Evolutionary conservation across 116 monocot species (phyloP), one percentile per base, ranked within the genome.

Genomic region (Phalaenopsis hybrid): DNA sequence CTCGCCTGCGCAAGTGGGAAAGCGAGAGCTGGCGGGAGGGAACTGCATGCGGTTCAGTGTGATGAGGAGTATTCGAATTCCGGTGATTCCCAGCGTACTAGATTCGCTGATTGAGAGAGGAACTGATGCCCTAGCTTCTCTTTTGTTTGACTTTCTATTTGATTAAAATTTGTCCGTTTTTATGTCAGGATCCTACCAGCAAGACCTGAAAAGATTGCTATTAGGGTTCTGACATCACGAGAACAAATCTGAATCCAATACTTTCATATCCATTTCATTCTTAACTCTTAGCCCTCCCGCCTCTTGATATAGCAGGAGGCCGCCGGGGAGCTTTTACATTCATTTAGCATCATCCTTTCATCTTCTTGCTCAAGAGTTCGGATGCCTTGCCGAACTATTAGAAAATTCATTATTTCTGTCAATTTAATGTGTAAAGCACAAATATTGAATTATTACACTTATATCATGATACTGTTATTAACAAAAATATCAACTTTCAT

Each of bases 101-200:
- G 65, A 65, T 2, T 25, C 65, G 65, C 65, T 65, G 65, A 65
- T 65, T 65, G 25, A 65, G 65, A 65, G 23, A 65, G 65, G 65
- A 25, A 28, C 25, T 28, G 21, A 28, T 65, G 65, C 65, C 65
- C 65, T 65, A 65, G 25, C 65, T 65, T 7, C 2, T 23, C 6
- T 28, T 65, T 6, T 65, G 25, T 8, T 23, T 65, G 21, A 2
- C 37, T 37, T 37, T 37, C 37, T 37, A 37, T 37, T 0, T 37
- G 37, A 37, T 37, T 37, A 37, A 37, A 37, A 37, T 1, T 37
- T 37, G 37, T 37, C 37, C 37, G 37, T 37, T 0, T 37, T 37
- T 37, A 1, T 37, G 37, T 37, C 37, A 37, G 37, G 37, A 37
- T 37, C 37, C 37, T 37, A 37, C 37, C 37, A 37, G 37, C 37